A percentile compares a stretch with the other conserved stretches of the same genome.
These are phyloP conservation scores for Erucastrum elatum DNA, from an alignment of 345 rosid genomes.

Conservation along the genomic window DNA sequence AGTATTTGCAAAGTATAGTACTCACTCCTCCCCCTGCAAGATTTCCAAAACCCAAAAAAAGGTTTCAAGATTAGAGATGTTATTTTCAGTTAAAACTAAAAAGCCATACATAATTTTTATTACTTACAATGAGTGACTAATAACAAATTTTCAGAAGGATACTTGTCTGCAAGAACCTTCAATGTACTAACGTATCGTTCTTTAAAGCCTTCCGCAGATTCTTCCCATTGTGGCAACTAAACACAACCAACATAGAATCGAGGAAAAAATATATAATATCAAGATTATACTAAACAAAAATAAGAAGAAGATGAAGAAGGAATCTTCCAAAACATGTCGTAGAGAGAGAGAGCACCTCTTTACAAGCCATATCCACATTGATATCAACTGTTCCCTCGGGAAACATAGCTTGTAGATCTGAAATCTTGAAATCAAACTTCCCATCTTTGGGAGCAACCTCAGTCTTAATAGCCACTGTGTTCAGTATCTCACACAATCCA, in stretches of 20 bases:
- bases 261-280: not conserved
- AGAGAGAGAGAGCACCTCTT: conserved; percentile 47
- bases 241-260: not conserved
- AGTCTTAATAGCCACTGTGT: conserved; percentile 45
- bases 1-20: conserved; percentile 53
- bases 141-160: not conserved
- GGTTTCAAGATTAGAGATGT: conserved; percentile 1
- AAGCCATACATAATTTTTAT: not conserved
- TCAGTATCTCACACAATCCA: conserved; percentile 77
- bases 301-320: not conserved
- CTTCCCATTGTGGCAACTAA: not conserved
- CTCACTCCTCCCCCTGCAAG: conserved; percentile 82
- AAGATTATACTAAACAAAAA: not conserved
- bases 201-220: not conserved
- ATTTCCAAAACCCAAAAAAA: not conserved
- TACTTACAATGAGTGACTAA: not conserved
- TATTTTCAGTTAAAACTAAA: not conserved
- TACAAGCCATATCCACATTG: conserved; percentile 44
- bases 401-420: conserved; percentile 59
- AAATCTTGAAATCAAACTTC: conserved; percentile 51
- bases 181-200: not conserved
- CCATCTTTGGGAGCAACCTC: conserved; percentile 58
- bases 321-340: not conserved
- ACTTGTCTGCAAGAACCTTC: conserved; percentile 1
- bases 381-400: conserved; percentile 67